Percentiles rank a stretch among this genome's conserved stretches.
These are phyloP conservation scores for Blastobotrys attinorum DNA, from an alignment of 805 yeast genomes.

Conservation along the genomic window DNA sequence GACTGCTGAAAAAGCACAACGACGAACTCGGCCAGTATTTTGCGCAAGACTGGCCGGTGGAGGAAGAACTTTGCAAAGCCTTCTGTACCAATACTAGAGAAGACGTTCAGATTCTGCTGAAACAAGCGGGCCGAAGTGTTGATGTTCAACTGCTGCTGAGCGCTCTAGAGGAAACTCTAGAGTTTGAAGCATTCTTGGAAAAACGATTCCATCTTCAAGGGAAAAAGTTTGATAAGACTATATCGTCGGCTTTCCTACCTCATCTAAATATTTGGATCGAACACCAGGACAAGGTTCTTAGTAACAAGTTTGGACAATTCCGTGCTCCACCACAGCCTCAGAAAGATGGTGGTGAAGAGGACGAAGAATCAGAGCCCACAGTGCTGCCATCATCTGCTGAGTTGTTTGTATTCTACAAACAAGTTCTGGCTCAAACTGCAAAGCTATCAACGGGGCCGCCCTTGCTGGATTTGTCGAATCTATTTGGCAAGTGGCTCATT, in stretches of 20 bases:
- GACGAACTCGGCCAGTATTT: constrained; percentile 46
- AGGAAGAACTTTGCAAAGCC: constrained; percentile 45
- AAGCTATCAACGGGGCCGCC: constrained; percentile 43
- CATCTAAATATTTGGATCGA: constrained; percentile 78
- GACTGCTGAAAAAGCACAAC: constrained; percentile 54
- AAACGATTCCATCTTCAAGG: constrained; percentile 23
- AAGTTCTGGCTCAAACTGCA: constrained; percentile 60
- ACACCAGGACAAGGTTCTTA: constrained; percentile 64
- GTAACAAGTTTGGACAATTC: constrained; percentile 56
- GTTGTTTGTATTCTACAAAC: constrained; percentile 69
- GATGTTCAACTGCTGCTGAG: constrained; percentile 60
- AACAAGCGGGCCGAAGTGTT: constrained; percentile 33
- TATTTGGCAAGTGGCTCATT: constrained; percentile 59
- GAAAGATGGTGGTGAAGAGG: constrained; percentile 33
- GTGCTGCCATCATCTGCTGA: constrained; percentile 86
- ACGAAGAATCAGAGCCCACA: constrained; percentile 38
- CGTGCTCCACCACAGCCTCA: constrained; percentile 36
- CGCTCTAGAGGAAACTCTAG: constrained; percentile 68
- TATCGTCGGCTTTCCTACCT: constrained; percentile 74
- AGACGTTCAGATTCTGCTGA: constrained; percentile 52
- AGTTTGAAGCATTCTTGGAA: constrained; percentile 70
- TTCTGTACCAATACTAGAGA: constrained; percentile 65
- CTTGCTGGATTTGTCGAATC: constrained; percentile 39
- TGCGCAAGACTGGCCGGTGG: constrained; percentile 67
- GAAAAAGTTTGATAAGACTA: constrained; percentile 33